Evolutionary conservation across 371 early-diverging fungal genomes (phyloP), one percentile per base, ranked within the genome.

Genomic region (Funneliformis caledonium): DNA sequence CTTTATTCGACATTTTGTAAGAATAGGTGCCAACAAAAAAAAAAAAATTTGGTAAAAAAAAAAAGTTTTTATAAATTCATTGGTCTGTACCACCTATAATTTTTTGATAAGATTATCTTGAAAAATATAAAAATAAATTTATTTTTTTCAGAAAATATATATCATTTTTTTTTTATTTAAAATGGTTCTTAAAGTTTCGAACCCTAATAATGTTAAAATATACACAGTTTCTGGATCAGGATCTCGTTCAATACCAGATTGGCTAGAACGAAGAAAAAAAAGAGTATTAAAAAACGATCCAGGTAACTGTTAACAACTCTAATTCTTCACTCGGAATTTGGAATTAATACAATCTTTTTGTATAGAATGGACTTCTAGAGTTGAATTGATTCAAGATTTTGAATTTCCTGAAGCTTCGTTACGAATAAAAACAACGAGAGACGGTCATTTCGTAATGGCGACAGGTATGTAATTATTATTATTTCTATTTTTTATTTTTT

Each of bases 361-460:
- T 61, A 50, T 86, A 94, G 97, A 97, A 78, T 97, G 92, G 89
- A 89, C 94, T 68, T 92, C 94, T 42, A 89, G 98, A 60, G 91
- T 98, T 78, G 97, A 97, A 84, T 89, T 98, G 22, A 93, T 98
- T 82, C 99, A 98, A 85, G 97, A 98, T 84, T 98, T 99, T 85
- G 96, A 96, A 83, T 98, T 99, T 84, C 97, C 99, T n/a, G 96
- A 97, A 86, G 98, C 99, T 0, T 95, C 96, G 7, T 88, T 93
- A 42, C 89, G 92, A 79, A 88, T 99, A 72, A 93, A 94, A 80
- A 88, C 92, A 19, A 96, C 99, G 2, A 86, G 90, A 11, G 97
- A 99, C 86, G 94, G 96, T 61, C 91, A 95, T 64, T 93, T 89
- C 85, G 92, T 94, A 42, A 90, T 99, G 83, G 97, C 97, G 2